phyloP scores from a whole-genome alignment of 768 basidiomycete species.

The Pleurotus sapidus region DNA sequence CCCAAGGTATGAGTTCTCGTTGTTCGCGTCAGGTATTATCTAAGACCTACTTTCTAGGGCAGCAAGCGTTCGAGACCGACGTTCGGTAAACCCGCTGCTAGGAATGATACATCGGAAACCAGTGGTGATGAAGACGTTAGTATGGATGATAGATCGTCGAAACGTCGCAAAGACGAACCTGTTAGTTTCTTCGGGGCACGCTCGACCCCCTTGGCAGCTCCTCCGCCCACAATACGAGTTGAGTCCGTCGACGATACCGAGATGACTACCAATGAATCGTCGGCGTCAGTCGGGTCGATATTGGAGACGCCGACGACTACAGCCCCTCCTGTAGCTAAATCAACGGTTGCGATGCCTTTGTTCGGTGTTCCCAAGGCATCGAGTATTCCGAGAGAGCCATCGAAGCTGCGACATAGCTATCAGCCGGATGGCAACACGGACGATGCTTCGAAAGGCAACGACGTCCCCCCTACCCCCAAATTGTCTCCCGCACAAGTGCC shows the following conservation, averaged over 20 bases:
- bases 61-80: conserved; percentile 71
- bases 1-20: conserved; percentile 51
- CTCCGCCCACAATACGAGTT: conserved; percentile 15
- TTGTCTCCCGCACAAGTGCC: conserved; percentile 21
- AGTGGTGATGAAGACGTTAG: not conserved
- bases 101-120: not conserved
- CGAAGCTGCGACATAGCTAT: conserved; percentile 74
- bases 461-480: conserved; percentile 23
- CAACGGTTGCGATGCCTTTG: conserved; percentile 14
- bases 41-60: conserved; percentile 42
- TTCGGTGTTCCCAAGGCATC: conserved; percentile 43
- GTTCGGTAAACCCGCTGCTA: conserved; percentile 2
- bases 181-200: not conserved
- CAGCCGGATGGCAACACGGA: conserved; percentile 39
- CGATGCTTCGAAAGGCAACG: not conserved
- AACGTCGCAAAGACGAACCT: conserved; percentile 8
- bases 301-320: conserved; percentile 12
- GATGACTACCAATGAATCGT: conserved; percentile 12
- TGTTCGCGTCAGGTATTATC: not conserved
- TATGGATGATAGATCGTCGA: conserved; percentile 16
- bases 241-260: conserved; percentile 31
- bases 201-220: conserved; percentile 9
- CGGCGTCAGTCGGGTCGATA: conserved; percentile 8
- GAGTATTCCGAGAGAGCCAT: conserved; percentile 68
- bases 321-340: conserved; percentile 8